A percentile compares a stretch with the other conserved stretches of the same genome.
phyloP scores from a whole-genome alignment of 129 eudicot species.

The Centella asiatica region DNA sequence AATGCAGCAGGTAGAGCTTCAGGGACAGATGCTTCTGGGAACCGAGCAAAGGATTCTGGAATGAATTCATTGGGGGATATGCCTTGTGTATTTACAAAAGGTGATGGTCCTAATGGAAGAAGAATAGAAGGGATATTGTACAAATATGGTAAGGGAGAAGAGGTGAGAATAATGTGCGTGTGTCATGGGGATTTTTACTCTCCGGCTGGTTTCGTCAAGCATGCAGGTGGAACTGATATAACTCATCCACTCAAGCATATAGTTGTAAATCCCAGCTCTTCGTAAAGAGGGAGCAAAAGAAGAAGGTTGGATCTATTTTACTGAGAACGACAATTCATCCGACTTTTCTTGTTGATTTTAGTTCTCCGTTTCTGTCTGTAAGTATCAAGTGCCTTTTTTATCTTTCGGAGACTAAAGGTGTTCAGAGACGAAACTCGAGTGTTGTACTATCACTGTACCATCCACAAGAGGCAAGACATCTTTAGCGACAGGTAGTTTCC shows the following conservation, averaged over 20 bases:
- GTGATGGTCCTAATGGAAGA: slow-evolving; percentile 56
- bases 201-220: slow-evolving; percentile 55
- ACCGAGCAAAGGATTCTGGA: slow-evolving; percentile 15
- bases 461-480: no score
- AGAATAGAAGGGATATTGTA: slow-evolving; percentile 53
- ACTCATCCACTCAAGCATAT: slow-evolving; percentile 52
- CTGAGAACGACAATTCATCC: background rate
- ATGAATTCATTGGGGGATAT: slow-evolving; percentile 34
- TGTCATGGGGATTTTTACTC: slow-evolving; percentile 53
- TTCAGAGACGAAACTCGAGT: no score
- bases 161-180: slow-evolving; percentile 54
- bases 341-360: background rate
- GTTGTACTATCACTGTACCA: background rate
- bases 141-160: slow-evolving; percentile 54
- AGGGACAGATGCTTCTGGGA: slow-evolving; percentile 8
- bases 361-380: background rate
- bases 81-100: slow-evolving; percentile 55
- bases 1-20: slow-evolving; percentile 2
- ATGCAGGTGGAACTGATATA: slow-evolving; percentile 48
- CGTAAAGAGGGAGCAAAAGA: background rate
- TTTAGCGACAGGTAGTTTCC: no score
- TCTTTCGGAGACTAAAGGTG: background rate
- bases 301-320: background rate
- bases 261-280: slow-evolving; percentile 39
- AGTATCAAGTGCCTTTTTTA: background rate